Conservation (phyloP, 306 rosid genomes). For the Aeschynomene evenia region DNA sequence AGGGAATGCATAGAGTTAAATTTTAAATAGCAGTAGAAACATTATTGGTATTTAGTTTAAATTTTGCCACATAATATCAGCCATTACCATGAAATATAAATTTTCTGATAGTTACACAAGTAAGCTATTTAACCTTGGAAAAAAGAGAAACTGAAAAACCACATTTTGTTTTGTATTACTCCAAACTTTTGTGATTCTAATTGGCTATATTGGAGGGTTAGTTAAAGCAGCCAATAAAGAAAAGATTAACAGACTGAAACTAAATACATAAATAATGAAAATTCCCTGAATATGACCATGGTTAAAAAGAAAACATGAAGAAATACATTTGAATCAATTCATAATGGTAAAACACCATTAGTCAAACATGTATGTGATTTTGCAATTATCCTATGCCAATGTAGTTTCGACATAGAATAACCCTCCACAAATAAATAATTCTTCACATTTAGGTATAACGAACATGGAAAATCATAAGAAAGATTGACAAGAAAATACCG, state of each 20-base stretch:
- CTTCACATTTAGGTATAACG: neutral
- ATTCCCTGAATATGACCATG: neutral
- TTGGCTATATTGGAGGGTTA: neutral
- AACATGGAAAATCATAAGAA: neutral
- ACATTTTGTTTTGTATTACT: neutral
- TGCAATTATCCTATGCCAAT: neutral
- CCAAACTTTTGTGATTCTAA: neutral
- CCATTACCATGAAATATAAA: neutral
- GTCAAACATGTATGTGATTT: neutral
- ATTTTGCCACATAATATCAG: neutral
- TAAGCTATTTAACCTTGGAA: neutral
- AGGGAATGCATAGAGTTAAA: neutral
- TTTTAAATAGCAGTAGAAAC: neutral
- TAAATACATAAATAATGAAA: neutral
- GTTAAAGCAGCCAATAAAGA: neutral
- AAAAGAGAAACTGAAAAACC: neutral
- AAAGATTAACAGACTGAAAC: neutral
- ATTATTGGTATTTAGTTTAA: neutral
- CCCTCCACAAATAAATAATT: neutral
- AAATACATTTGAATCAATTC: neutral
- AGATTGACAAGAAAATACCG: slow-evolving; percentile 47
- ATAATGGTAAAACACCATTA: no score
- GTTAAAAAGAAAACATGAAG: neutral
- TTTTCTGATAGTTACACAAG: neutral
- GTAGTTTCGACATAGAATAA: neutral